Conservation (phyloP, 148 eudicot genomes). For the Nyssa sinensis region DNA sequence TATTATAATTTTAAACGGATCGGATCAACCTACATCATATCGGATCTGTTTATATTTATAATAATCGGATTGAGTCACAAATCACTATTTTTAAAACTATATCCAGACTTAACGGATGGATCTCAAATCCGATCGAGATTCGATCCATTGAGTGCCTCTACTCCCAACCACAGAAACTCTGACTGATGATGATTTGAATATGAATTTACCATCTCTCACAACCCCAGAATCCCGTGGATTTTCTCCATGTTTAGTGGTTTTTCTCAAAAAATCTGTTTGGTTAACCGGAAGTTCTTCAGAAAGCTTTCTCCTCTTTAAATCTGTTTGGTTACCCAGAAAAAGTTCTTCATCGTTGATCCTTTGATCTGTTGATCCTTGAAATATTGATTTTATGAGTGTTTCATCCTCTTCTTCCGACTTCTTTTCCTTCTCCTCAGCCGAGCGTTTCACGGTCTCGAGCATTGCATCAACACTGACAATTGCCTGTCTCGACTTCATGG, state of each 20-base stretch:
- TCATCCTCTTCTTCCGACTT: constrained; percentile 86
- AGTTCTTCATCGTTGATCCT: no score
- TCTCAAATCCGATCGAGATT: no score
- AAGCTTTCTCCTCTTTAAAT: constrained; percentile 51
- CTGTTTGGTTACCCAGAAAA: constrained; percentile 38
- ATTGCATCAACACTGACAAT: constrained; percentile 80
- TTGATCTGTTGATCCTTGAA: no score
- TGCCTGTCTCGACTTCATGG: constrained; percentile 94
- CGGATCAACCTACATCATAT: no score
- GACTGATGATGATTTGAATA: constrained; percentile 39
- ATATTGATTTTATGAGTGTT: constrained; percentile 71
- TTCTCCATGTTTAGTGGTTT: constrained; percentile 25
- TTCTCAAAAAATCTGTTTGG: constrained; percentile 51
- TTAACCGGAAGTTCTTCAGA: constrained; percentile 27
- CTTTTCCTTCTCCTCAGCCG: constrained; percentile 57
- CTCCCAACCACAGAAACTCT: constrained; percentile 41
- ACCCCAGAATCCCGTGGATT: constrained; percentile 7
- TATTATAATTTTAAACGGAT: no score
- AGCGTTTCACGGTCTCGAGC: constrained; percentile 71
- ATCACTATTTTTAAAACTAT: no score
- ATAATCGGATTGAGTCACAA: no score
- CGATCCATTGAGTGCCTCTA: no score
- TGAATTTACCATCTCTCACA: constrained; percentile 20
- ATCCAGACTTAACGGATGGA: no score
- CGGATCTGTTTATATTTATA: no score